These are phyloP conservation scores for Deinandra increscens DNA, from an alignment of 129 eudicot species.

Conservation along the genomic window DNA sequence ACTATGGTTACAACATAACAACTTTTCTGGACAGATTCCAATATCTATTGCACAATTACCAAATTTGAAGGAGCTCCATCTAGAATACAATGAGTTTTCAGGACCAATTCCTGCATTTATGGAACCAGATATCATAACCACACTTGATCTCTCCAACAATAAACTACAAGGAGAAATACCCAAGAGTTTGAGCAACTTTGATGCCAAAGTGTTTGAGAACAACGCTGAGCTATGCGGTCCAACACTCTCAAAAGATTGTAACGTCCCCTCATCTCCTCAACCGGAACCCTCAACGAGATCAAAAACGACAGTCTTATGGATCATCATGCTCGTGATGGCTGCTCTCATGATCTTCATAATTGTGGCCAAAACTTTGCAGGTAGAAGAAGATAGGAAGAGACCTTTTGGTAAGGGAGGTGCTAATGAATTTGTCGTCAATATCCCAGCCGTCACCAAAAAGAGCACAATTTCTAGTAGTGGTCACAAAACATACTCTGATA, in stretches of 20 bases:
- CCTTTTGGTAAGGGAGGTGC: slow-evolving; percentile 39
- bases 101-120: slow-evolving; percentile 51
- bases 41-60: slow-evolving; percentile 42
- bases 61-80: slow-evolving; percentile 39
- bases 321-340: slow-evolving; percentile 43
- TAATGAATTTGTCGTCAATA: slow-evolving; percentile 43
- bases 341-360: slow-evolving; percentile 41
- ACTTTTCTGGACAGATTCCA: slow-evolving; percentile 65
- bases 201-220: slow-evolving; percentile 38
- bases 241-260: slow-evolving; percentile 40
- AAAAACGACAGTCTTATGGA: slow-evolving; percentile 35
- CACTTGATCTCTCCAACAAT: slow-evolving; percentile 51
- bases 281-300: not conserved
- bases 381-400: slow-evolving; percentile 28
- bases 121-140: slow-evolving; percentile 35
- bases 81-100: slow-evolving; percentile 54
- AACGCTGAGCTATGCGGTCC: slow-evolving; percentile 55
- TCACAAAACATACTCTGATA: slow-evolving; percentile 28
- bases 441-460: slow-evolving; percentile 27
- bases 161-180: slow-evolving; percentile 70
- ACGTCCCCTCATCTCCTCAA: not conserved
- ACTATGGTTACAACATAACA: slow-evolving; percentile 50
- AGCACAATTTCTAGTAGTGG: not conserved
- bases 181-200: slow-evolving; percentile 42
- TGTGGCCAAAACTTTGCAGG: slow-evolving; percentile 32